Conservation (phyloP, 768 basidiomycete species). For the Tulasnella sp. region DNA sequence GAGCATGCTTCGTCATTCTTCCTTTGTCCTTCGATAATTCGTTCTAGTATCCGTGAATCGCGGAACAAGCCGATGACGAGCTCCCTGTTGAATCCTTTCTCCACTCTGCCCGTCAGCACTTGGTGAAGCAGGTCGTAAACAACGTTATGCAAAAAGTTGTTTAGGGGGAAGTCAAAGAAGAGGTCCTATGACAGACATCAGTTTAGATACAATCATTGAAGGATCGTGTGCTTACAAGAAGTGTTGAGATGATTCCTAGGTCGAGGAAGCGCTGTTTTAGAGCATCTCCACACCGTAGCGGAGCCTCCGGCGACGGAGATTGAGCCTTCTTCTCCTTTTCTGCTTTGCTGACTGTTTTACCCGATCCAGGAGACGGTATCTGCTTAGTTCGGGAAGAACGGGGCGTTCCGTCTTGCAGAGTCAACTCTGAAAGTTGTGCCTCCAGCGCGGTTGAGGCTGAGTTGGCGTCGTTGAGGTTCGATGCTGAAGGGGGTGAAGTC, state of each 20-base stretch:
- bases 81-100: conserved; percentile 58
- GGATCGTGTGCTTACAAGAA: conserved; percentile 47
- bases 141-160: conserved; percentile 94
- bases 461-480: neutral
- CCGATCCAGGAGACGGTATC: conserved; percentile 1
- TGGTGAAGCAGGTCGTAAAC: conserved; percentile 96
- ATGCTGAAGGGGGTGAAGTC: neutral
- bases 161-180: conserved; percentile 94
- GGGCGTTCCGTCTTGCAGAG: neutral
- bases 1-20: conserved; percentile 61
- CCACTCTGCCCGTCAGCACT: conserved; percentile 78
- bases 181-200: conserved; percentile 49
- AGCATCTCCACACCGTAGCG: conserved; percentile 43
- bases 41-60: conserved; percentile 72
- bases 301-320: neutral
- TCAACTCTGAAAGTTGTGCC: neutral
- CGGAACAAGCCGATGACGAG: conserved; percentile 74
- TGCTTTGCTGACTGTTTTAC: neutral
- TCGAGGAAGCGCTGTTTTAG: conserved; percentile 73
- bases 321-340: neutral
- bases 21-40: conserved; percentile 78
- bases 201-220: neutral
- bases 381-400: neutral
- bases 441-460: neutral
- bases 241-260: conserved; percentile 54